Percentiles rank a stretch among this genome's conserved stretches.
Evolutionary conservation across 441 rosid species (phyloP).

Genomic region (Adansonia grandidieri): DNA sequence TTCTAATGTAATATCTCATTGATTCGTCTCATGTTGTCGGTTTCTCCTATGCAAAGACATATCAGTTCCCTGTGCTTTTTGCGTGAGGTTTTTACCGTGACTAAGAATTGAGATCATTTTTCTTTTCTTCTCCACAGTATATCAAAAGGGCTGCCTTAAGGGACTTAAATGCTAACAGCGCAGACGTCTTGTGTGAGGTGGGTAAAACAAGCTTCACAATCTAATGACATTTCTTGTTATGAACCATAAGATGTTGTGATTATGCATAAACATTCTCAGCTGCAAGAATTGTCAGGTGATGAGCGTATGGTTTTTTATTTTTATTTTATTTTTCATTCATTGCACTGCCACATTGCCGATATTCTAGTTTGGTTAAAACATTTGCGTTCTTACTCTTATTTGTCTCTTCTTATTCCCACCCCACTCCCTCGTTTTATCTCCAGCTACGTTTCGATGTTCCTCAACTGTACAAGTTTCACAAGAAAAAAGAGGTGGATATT

Average conservation of each 20-base stretch:
- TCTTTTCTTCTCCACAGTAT: slow-evolving; percentile 50
- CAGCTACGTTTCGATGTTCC: slow-evolving; percentile 89
- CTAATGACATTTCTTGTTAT: background rate
- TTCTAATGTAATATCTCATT: slow-evolving; percentile 6
- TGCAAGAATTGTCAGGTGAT: background rate
- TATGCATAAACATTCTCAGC: slow-evolving; percentile 1
- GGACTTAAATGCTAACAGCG: slow-evolving; percentile 76
- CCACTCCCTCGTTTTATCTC: background rate
- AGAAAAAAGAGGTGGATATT: slow-evolving; percentile 81
- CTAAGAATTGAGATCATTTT: slow-evolving; percentile 8
- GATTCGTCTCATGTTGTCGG: background rate
- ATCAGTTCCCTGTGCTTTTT: background rate
- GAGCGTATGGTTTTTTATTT: background rate
- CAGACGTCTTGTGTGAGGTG: slow-evolving; percentile 94
- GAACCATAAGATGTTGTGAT: background rate
- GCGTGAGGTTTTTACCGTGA: slow-evolving; percentile 6
- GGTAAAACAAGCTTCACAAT: slow-evolving; percentile 21
- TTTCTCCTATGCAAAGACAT: slow-evolving; percentile 2
- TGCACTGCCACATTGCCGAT: background rate
- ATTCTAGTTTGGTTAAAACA: background rate
- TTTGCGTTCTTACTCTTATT: background rate
- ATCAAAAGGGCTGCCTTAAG: slow-evolving; percentile 71
- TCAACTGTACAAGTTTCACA: slow-evolving; percentile 82
- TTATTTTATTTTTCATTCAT: background rate
- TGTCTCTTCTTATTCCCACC: background rate